Conservation (phyloP, 345 rosid genomes). For the Eucalyptus curtisii region DNA sequence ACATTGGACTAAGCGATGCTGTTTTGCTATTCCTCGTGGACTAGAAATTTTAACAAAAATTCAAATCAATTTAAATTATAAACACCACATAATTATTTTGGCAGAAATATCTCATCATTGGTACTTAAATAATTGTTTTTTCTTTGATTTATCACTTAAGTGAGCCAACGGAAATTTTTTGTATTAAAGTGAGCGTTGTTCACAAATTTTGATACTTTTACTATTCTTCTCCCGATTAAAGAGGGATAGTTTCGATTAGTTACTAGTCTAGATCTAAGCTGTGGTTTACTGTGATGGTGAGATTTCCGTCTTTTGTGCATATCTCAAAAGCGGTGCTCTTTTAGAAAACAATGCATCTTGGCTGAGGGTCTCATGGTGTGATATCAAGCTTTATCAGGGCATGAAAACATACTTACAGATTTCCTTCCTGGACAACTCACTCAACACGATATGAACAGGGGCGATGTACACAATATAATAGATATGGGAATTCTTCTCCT, state of each 20-base stretch:
- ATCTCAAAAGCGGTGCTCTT: not conserved
- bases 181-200: rapidly evolving
- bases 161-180: too few relatives aligned
- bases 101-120: rapidly evolving
- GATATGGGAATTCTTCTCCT: not conserved
- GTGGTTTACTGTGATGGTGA: not conserved
- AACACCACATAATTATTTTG: too few relatives aligned
- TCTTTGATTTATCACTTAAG: too few relatives aligned
- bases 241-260: rapidly evolving
- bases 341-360: not conserved
- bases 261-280: not conserved
- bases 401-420: not conserved
- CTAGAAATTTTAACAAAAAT: too few relatives aligned
- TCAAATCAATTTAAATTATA: too few relatives aligned
- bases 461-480: not conserved
- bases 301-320: not conserved
- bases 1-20: too few relatives aligned
- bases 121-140: too few relatives aligned
- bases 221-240: rapidly evolving
- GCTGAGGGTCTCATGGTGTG: not conserved
- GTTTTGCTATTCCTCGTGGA: too few relatives aligned
- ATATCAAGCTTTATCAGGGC: not conserved
- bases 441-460: not conserved
- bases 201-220: too few relatives aligned
- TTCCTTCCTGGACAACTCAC: rapidly evolving